Conservation (phyloP, 73 alveolate genomes). For the Blepharisma stoltei region DNA sequence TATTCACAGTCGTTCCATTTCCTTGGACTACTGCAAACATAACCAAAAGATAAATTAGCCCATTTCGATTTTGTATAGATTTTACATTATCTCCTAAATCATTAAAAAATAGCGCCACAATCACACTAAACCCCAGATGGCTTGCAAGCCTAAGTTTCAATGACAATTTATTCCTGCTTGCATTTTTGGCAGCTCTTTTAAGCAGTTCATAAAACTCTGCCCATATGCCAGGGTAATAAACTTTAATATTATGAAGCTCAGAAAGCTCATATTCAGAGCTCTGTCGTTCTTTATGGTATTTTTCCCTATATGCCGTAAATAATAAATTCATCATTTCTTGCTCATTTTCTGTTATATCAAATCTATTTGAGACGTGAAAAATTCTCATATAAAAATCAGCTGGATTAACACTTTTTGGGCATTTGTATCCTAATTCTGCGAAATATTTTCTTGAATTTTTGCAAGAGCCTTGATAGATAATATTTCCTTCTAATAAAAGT, state of each 20-base stretch:
- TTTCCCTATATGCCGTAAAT: background rate
- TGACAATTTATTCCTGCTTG: background rate
- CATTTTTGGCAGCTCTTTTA: background rate
- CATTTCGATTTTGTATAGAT: background rate
- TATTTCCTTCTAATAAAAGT: conserved; percentile 50
- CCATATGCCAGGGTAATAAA: background rate
- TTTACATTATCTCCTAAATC: background rate
- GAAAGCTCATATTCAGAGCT: background rate
- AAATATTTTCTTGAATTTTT: conserved; percentile 39
- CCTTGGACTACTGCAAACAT: background rate
- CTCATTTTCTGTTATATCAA: background rate
- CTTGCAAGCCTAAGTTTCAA: background rate
- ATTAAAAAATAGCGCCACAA: background rate
- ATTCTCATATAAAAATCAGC: conserved; percentile 32
- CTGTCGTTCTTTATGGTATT: background rate
- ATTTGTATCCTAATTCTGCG: conserved; percentile 39
- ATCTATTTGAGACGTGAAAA: background rate
- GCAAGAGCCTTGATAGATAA: conserved; percentile 56
- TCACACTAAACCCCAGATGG: background rate
- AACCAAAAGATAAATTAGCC: background rate
- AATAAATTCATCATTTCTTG: background rate
- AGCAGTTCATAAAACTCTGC: background rate
- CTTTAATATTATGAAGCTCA: background rate
- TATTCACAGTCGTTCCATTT: background rate
- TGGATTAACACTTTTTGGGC: conserved; percentile 53